These are phyloP conservation scores for Pestalotiopsis sp. DNA, from an alignment of 2,329 filamentous ascomycete genomes.

Conservation along the genomic window DNA sequence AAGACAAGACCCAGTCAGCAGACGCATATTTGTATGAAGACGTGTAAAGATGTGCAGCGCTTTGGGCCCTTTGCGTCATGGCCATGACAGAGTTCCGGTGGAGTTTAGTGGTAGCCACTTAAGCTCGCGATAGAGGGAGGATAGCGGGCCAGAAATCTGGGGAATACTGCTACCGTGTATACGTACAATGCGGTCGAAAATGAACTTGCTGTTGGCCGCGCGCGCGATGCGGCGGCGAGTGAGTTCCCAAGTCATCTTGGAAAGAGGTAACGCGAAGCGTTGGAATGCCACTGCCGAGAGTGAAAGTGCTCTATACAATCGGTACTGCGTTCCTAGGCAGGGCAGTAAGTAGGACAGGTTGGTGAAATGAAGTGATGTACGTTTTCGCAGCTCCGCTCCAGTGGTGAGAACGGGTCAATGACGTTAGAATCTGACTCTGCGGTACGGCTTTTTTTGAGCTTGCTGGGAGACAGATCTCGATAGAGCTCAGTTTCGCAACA, in stretches of 20 bases:
- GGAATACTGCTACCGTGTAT: not conserved
- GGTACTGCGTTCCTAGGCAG: not conserved
- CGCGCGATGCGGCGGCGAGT: constrained; percentile 64
- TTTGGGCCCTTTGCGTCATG: not conserved
- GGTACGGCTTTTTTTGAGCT: not conserved
- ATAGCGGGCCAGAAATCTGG: not conserved
- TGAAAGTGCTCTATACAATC: not conserved
- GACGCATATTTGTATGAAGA: constrained; percentile 17
- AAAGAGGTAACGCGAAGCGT: constrained; percentile 1
- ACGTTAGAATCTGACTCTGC: not conserved
- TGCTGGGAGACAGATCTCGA: not conserved
- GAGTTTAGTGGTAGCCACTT: not conserved
- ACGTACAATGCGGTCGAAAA: constrained; percentile 75
- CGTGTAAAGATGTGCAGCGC: constrained; percentile 11
- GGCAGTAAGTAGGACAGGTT: not conserved
- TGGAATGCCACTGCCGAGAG: not conserved
- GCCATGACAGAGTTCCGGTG: not conserved
- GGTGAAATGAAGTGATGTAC: not conserved
- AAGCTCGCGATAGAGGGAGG: not conserved
- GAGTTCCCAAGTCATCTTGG: constrained; percentile 60
- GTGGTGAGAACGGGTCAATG: not conserved
- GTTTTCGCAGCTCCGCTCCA: not conserved
- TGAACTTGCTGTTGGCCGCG: constrained; percentile 70
- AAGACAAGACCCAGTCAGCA: constrained; percentile 9
- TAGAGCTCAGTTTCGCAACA: not conserved